Percentiles rank a stretch among this genome's conserved stretches.
phyloP scores from a whole-genome alignment of 495 filamentous ascomycete species.

The Neurospora sp. region DNA sequence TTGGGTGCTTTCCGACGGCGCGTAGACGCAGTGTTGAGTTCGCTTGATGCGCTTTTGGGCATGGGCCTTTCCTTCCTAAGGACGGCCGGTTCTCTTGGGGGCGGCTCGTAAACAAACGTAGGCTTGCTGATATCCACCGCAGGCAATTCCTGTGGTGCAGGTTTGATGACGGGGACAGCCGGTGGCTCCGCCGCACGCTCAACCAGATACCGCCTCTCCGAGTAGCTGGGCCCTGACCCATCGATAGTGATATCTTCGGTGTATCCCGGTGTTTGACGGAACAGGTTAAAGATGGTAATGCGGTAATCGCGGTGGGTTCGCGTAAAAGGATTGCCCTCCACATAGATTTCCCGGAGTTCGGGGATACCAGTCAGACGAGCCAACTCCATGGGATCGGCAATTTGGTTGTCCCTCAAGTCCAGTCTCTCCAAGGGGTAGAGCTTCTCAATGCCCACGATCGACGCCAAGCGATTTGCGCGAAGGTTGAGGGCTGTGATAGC shows the following conservation, averaged over 20 bases:
- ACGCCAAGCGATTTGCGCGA: constrained; percentile 76
- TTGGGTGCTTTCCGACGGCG: constrained; percentile 46
- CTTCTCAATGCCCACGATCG: constrained; percentile 83
- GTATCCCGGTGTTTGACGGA: constrained; percentile 85
- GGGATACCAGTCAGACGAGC: constrained; percentile 84
- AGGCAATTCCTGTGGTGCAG: constrained; percentile 44
- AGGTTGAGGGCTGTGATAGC: constrained; percentile 91
- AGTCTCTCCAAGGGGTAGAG: constrained; percentile 79
- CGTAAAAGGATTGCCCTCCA: constrained; percentile 80
- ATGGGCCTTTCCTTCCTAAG: constrained; percentile 41
- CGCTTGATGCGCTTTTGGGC: constrained; percentile 34
- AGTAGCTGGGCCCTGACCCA: constrained; percentile 64
- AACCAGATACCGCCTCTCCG: constrained; percentile 74
- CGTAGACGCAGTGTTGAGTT: constrained; percentile 42
- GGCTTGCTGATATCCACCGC: constrained; percentile 56
- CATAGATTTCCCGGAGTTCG: constrained; percentile 85
- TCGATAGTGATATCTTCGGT: constrained; percentile 87
- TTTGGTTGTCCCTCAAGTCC: constrained; percentile 83
- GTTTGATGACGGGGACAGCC: constrained; percentile 65
- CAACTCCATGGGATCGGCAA: constrained; percentile 83
- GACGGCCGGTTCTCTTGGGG: constrained; percentile 32
- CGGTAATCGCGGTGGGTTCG: constrained; percentile 79
- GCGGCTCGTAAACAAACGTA: constrained; percentile 40
- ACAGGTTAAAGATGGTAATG: constrained; percentile 89
- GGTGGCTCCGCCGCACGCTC: constrained; percentile 69